Conservation (phyloP, 495 filamentous ascomycete genomes). For the Patellaria atrata region DNA sequence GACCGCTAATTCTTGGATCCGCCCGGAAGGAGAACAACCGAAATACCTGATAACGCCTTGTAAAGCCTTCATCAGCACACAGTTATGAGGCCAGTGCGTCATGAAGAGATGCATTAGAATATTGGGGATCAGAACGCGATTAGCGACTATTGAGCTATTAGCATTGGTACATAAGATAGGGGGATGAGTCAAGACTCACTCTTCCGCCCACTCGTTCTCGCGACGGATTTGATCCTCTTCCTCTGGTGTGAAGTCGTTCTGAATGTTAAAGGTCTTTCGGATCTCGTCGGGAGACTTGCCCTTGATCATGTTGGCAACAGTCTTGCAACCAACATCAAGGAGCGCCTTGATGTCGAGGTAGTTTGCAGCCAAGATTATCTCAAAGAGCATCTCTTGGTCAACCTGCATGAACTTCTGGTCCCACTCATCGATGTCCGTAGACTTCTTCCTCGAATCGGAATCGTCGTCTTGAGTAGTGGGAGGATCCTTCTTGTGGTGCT, state of each 20-base stretch:
- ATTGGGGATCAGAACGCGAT: no score
- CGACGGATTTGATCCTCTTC: slow-evolving; percentile 73
- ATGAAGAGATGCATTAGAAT: no score
- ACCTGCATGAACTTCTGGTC: slow-evolving; percentile 99
- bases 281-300: slow-evolving; percentile 73
- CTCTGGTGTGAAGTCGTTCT: slow-evolving; percentile 70
- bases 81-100: no score
- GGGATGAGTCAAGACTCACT: slow-evolving; percentile 23
- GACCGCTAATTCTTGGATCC: no score
- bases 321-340: slow-evolving; percentile 72
- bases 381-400: slow-evolving; percentile 98
- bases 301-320: slow-evolving; percentile 79
- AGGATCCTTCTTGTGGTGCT: slow-evolving; percentile 82
- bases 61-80: no score
- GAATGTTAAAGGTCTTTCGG: slow-evolving; percentile 72
- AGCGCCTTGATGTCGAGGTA: slow-evolving; percentile 74
- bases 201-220: slow-evolving; percentile 78
- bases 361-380: slow-evolving; percentile 88
- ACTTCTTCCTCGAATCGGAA: slow-evolving; percentile 89
- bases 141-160: slow-evolving; percentile 1
- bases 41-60: no score
- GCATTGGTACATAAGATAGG: not conserved
- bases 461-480: slow-evolving; percentile 66
- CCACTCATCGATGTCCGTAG: slow-evolving; percentile 98
- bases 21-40: no score